Base-by-base conservation (phyloP, 2,329 filamentous ascomycete genomes). In the Blastomyces emzantsi region DNA sequence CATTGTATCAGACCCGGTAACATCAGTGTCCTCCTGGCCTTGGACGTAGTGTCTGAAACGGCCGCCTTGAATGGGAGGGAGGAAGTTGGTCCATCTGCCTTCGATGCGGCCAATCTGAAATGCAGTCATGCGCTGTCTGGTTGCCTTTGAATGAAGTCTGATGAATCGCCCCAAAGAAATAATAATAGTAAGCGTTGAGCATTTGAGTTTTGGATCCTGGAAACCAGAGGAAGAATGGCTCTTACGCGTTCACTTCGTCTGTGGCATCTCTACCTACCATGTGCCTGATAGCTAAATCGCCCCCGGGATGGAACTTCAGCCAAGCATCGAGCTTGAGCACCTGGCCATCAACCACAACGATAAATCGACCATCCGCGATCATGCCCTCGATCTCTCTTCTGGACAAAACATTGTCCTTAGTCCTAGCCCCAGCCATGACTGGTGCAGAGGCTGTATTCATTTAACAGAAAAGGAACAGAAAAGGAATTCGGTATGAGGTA, bases 181-280 rank as follows among this genome's bases (percentile, higher is more conserved):
- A 67, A 67, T 17, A 54, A 60, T 22, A 63, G 67, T 64, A 69
- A 67, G 36, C 59, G 28, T 9, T 22, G 33, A 39, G 49, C 2
- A 11, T 39, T 8, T n/a, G 41, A 36, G 47, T 49, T 30, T 43
- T 28, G 45, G 17, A 45, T n/a, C 13, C 47, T 15, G 57, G 58
- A 41, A 47, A 25, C 9, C 7, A 25, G 45, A 22, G 22, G 25
- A 60, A 25, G 45, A 55, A 47, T 22, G 45, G 39, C 13, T 47
- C 88, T 60, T 83, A 96, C 90, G 87, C 90, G 74, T 88, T 90
- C 66, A 97, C 87, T 77, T 97, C 93, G 75, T 96, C 92, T 17
- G 93, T 96, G 60, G 91, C 93, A 84, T 96, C 92, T 77, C 89
- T 85, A 66, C 92, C 92, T 65, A 97, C 85, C 91, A 97, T 94